phyloP scores from a whole-genome alignment of 2,329 filamentous ascomycete species.

The Calonectria henricotiae region DNA sequence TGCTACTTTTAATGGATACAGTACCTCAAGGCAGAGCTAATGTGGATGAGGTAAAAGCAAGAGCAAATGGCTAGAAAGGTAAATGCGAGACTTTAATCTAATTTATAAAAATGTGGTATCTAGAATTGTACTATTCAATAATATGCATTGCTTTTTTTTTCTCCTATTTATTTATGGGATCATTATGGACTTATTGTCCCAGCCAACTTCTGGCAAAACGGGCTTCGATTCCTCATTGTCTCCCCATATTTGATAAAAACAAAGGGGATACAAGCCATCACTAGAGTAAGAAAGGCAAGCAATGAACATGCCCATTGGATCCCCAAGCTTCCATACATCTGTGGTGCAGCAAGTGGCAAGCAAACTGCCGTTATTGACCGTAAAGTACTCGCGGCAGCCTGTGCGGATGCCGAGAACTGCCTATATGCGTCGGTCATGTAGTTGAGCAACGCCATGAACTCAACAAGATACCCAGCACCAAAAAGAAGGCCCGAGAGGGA shows the following conservation, averaged over 20 bases:
- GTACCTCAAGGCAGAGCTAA: too few species aligned
- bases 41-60: too few species aligned
- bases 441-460: constrained; percentile 33
- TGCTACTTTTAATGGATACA: too few species aligned
- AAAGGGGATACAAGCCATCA: not conserved
- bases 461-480: constrained; percentile 4
- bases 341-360: constrained; percentile 35
- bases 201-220: not conserved
- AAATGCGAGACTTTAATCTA: too few species aligned
- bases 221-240: not conserved
- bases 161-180: not conserved
- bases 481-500: not conserved
- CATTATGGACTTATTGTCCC: not conserved
- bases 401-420: constrained; percentile 31
- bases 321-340: constrained; percentile 40
- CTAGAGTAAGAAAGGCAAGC: not conserved
- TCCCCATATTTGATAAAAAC: not conserved
- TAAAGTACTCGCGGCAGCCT: constrained; percentile 25
- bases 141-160: not conserved
- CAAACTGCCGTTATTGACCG: constrained; percentile 26
- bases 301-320: constrained; percentile 39
- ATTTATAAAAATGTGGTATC: too few species aligned
- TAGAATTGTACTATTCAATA: too few species aligned
- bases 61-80: too few species aligned
- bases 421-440: constrained; percentile 34